Evolutionary conservation across 2,329 filamentous ascomycete genomes (phyloP).

Genomic region (Aspergillus ochraceoroseus): DNA sequence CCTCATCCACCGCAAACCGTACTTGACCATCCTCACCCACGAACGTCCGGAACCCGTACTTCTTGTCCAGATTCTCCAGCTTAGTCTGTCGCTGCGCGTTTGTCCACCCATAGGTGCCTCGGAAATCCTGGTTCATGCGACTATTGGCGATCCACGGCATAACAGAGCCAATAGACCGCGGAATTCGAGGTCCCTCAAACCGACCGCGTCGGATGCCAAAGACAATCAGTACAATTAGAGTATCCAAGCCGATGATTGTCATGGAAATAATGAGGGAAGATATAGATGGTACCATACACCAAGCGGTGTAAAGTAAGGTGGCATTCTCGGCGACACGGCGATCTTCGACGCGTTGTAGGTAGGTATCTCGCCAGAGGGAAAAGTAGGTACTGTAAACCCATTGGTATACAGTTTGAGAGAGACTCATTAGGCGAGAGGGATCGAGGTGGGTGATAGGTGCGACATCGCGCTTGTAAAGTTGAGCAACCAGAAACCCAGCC

Average conservation of each 20-base stretch:
- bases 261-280: constrained; percentile 29
- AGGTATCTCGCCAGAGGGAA: constrained; percentile 33
- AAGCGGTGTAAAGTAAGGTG: constrained; percentile 29
- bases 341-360: constrained; percentile 26
- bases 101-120: constrained; percentile 29
- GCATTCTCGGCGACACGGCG: constrained; percentile 22
- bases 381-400: constrained; percentile 38
- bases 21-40: constrained; percentile 26
- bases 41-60: constrained; percentile 34
- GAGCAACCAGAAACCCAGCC: constrained; percentile 34
- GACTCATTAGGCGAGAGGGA: constrained; percentile 19
- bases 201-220: constrained; percentile 33
- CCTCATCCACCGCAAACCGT: constrained; percentile 34
- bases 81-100: constrained; percentile 27
- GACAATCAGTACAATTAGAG: constrained; percentile 31
- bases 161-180: constrained; percentile 32
- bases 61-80: constrained; percentile 27
- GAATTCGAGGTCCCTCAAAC: constrained; percentile 33
- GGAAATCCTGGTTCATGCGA: constrained; percentile 32
- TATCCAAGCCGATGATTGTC: constrained; percentile 31
- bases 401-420: constrained; percentile 31
- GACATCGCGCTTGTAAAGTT: constrained; percentile 29
- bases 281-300: constrained; percentile 31
- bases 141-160: constrained; percentile 36
- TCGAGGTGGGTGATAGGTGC: constrained; percentile 25